Percentiles rank a stretch among this genome's conserved stretches.
These are phyloP conservation scores for Volvox africanus DNA, from an alignment of 139 green algal species.

Conservation along the genomic window DNA sequence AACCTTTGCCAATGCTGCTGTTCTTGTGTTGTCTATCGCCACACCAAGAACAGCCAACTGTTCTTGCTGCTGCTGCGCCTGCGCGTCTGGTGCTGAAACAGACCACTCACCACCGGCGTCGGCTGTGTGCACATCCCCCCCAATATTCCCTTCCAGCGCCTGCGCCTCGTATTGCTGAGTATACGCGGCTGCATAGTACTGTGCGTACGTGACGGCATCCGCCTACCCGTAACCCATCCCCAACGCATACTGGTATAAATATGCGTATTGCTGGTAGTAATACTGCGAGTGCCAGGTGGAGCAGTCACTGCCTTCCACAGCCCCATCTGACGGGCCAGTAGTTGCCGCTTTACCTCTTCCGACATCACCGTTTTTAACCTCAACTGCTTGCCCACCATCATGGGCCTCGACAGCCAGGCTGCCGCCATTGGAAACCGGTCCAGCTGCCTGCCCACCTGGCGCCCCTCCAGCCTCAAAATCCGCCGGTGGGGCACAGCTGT, in stretches of 20 bases:
- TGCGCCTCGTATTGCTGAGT: constrained; percentile 27
- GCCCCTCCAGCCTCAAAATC: neutral
- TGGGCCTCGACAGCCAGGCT: neutral
- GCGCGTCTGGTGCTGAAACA: too few relatives aligned
- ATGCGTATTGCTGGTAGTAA: constrained; percentile 73
- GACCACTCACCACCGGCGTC: neutral
- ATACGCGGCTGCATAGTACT: constrained; percentile 31
- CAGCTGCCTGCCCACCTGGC: neutral
- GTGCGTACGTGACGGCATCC: constrained; percentile 34
- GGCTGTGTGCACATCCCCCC: neutral
- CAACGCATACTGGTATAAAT: constrained; percentile 67
- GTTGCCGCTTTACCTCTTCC: too few relatives aligned
- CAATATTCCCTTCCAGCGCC: constrained; percentile 21
- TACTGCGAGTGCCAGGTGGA: constrained; percentile 36
- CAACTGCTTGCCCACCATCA: neutral
- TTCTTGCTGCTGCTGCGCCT: too few relatives aligned
- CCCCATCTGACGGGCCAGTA: too few relatives aligned
- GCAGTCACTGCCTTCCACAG: neutral
- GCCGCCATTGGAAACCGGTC: neutral
- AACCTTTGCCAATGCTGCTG: neutral
- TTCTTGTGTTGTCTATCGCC: neutral
- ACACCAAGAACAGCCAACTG: neutral
- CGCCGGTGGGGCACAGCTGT: neutral
- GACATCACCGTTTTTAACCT: neutral
- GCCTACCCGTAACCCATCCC: constrained; percentile 33